Percentiles rank a stretch among this genome's conserved stretches.
phyloP scores from a whole-genome alignment of 2,329 filamentous ascomycete genomes.

The Hymenoscyphus occultus region DNA sequence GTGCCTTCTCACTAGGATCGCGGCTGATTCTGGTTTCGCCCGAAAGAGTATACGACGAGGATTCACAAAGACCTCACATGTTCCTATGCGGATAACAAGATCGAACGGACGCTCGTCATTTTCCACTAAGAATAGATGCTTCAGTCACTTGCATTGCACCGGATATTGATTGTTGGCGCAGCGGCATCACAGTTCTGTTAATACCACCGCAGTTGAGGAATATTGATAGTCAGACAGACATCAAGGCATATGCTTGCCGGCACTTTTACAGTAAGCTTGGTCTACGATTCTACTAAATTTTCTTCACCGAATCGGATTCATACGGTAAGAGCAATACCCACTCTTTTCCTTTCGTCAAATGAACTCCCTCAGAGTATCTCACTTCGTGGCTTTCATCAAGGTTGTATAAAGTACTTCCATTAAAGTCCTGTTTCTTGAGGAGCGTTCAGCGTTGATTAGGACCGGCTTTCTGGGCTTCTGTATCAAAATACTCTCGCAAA shows the following conservation, averaged over 20 bases:
- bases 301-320: background rate
- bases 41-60: background rate
- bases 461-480: background rate
- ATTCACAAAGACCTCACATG: background rate
- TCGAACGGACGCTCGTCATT: background rate
- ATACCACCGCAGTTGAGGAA: background rate
- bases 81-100: background rate
- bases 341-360: background rate
- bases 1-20: background rate
- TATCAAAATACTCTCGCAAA: background rate
- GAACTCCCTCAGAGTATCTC: background rate
- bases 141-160: conserved; percentile 7
- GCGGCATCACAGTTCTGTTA: background rate
- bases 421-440: background rate
- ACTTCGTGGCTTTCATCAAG: background rate
- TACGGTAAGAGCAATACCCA: background rate
- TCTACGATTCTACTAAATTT: background rate
- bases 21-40: background rate
- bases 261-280: background rate
- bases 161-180: conserved; percentile 9
- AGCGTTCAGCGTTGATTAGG: background rate
- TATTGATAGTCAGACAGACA: background rate
- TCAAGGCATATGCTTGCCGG: background rate
- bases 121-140: background rate
- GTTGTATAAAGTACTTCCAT: background rate